These are phyloP conservation scores for Tolypocladium guangdongense DNA, from an alignment of 2,329 filamentous ascomycete genomes.

Conservation along the genomic window DNA sequence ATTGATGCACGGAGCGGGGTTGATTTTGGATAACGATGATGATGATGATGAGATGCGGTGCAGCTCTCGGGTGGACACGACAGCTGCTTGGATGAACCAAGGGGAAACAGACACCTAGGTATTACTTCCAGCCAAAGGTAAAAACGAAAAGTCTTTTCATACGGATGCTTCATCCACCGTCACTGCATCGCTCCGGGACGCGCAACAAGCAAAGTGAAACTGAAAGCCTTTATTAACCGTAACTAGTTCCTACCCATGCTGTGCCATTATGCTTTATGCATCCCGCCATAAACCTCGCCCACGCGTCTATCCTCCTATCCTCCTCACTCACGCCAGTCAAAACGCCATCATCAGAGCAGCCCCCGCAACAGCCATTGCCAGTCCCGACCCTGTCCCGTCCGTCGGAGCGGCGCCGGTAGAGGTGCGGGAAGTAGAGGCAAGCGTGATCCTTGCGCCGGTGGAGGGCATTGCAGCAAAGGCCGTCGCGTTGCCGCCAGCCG, in stretches of 20 bases:
- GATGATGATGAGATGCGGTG: neutral
- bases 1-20: neutral
- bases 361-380: conserved; percentile 15
- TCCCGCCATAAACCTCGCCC: neutral
- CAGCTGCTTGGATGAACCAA: neutral
- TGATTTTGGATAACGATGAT: neutral
- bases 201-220: neutral
- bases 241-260: neutral
- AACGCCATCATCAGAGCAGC: conserved; percentile 17
- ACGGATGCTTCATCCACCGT: neutral
- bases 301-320: neutral
- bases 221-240: neutral
- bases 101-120: neutral
- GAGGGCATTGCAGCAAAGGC: neutral
- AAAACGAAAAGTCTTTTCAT: neutral
- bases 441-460: neutral
- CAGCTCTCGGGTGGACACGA: neutral
- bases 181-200: neutral
- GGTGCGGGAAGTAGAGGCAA: neutral
- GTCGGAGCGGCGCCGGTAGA: conserved; percentile 14
- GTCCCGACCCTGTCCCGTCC: conserved; percentile 10
- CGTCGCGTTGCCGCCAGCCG: neutral
- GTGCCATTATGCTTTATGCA: neutral
- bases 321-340: conserved; percentile 6
- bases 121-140: neutral